Conservation (phyloP, 1,284 basidiomycete species). For the Pyrrhoderma lamaoense region DNA sequence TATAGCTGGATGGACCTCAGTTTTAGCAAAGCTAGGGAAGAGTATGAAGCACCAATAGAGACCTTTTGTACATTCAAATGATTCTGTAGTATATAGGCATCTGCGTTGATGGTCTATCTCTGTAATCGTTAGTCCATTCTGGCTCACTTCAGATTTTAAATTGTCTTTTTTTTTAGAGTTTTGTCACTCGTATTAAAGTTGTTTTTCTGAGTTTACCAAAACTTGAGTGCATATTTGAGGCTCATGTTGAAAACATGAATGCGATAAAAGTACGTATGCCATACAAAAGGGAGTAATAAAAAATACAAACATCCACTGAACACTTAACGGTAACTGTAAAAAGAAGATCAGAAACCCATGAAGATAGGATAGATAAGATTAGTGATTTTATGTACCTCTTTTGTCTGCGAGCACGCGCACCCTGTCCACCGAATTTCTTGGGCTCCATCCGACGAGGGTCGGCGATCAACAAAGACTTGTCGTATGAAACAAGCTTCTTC, state of each 20-base stretch:
- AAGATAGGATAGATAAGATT: slow-evolving; percentile 15
- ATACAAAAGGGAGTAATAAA: slow-evolving; percentile 30
- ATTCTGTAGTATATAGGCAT: no score
- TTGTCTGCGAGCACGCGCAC: slow-evolving; percentile 94
- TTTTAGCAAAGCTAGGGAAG: no score
- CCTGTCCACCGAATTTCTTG: slow-evolving; percentile 97
- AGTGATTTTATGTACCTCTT: slow-evolving; percentile 58
- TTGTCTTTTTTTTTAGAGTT: no score
- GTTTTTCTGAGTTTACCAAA: slow-evolving; percentile 1
- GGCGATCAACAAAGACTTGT: slow-evolving; percentile 92
- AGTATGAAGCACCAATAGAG: no score
- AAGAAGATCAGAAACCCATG: background rate
- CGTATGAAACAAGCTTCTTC: slow-evolving; percentile 94
- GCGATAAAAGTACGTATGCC: slow-evolving; percentile 40
- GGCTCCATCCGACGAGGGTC: slow-evolving; percentile 99
- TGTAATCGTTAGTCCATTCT: no score
- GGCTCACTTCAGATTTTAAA: no score
- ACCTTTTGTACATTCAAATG: no score
- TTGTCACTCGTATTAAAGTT: slow-evolving; percentile 18
- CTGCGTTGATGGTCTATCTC: no score
- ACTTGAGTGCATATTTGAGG: slow-evolving; percentile 35
- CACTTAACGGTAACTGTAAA: slow-evolving; percentile 77
- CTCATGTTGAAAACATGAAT: slow-evolving; percentile 34
- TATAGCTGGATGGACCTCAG: no score
- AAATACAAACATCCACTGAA: slow-evolving; percentile 24